Evolutionary conservation across 305 asterid genomes (phyloP), one percentile per base, ranked within the genome.

Genomic region (Fraxinus latifolia): DNA sequence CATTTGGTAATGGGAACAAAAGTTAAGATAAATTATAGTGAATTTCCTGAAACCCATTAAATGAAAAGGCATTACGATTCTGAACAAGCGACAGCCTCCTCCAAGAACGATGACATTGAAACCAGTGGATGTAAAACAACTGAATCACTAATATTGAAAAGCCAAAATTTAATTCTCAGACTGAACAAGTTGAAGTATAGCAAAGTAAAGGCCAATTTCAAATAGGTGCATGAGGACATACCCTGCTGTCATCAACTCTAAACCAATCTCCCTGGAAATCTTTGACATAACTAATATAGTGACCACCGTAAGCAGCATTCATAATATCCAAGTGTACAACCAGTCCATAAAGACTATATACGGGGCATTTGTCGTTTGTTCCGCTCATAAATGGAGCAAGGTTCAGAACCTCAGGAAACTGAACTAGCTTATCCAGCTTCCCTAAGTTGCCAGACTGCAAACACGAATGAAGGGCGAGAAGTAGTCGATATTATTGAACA

Each of bases 211-310:
- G 39, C 2, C 37, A 62, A 23, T 25, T 25, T 8, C 5, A 7
- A 34, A 62, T 32, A 71, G 37, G 9, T n/a, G 71, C 53, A 39
- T 7, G 55, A 70, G 25, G 76, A 71, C 86, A 83, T 90, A 90
- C 93, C 88, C 83, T 85, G 88, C 88, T 89, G 85, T 91, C 94
- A 78, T 91, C 92, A 73, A 88, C 82, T 84, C 77, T 83, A 67
- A 84, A 89, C 94, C 94, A 91, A 19, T 83, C 71, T 82, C 89
- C 92, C 0, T 32, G 86, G 80, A 86, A 79, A 87, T 87, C 90
- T 86, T 87, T 91, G 82, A 91, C 90, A 79, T 91, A 91, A 77
- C 91, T 88, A 44, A 91, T 84, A 23, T 91, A 91, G 89, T 91
- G 94, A 75, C 94, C 91, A 75, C 89, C 80, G 85, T 85, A 82